Evolutionary conservation across 352 stramenopile genomes (phyloP).

Genomic region (Vaucheria bursata): DNA sequence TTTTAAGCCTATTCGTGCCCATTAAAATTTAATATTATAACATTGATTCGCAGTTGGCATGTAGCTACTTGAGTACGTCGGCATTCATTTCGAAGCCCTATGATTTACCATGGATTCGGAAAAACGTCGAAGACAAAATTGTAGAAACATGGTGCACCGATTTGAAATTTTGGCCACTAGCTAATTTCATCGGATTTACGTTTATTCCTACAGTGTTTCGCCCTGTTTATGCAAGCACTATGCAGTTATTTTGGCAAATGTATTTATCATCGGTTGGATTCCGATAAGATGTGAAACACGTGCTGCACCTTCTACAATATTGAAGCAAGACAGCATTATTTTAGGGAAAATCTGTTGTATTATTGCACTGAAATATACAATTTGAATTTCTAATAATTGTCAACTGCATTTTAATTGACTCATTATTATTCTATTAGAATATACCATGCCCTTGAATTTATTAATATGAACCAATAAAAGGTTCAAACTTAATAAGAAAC

Average conservation of each 20-base stretch:
- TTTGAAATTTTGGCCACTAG: constrained; percentile 37
- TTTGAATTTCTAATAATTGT: no score
- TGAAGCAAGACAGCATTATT: not conserved
- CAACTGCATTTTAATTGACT: no score
- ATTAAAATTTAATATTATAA: no score
- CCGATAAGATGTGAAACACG: not conserved
- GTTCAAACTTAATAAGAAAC: no score
- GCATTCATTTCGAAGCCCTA: constrained; percentile 23
- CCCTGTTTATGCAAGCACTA: constrained; percentile 28
- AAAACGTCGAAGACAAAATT: constrained; percentile 13
- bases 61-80: constrained; percentile 21
- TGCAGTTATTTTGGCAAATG: constrained; percentile 35
- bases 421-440: no score
- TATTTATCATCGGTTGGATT: constrained; percentile 10
- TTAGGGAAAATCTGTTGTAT: no score
- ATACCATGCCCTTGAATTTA: no score
- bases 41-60: constrained; percentile 16
- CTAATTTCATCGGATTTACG: constrained; percentile 40
- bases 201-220: constrained; percentile 13
- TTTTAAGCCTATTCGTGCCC: no score
- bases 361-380: no score
- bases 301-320: not conserved
- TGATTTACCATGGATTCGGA: not conserved
- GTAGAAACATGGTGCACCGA: constrained; percentile 31
- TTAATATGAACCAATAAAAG: no score